Conservation (phyloP, 768 basidiomycete species). For the Macrolepiota fuliginosa region DNA sequence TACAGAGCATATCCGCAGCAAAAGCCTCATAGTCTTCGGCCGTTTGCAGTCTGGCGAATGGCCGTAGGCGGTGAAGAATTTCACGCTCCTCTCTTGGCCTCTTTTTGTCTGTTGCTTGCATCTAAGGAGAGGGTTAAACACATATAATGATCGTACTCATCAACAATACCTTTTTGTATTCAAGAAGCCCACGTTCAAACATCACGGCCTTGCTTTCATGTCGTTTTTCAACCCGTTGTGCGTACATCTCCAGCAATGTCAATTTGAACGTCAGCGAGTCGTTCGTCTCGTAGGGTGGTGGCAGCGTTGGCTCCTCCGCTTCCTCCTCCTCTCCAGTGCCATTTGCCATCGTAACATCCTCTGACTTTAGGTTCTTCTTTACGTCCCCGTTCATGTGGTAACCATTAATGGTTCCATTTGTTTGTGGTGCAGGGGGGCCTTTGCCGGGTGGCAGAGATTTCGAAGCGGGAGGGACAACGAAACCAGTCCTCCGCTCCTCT, state of each 20-base stretch:
- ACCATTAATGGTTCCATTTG: constrained; percentile 46
- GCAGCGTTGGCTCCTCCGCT: constrained; percentile 63
- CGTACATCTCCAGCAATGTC: constrained; percentile 87
- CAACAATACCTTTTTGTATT: constrained; percentile 84
- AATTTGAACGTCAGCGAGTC: constrained; percentile 88
- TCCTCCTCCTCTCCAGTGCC: constrained; percentile 56
- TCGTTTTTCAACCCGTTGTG: constrained; percentile 82
- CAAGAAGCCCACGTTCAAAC: constrained; percentile 86
- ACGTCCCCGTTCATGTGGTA: constrained; percentile 38
- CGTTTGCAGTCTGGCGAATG: constrained; percentile 88
- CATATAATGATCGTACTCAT: neutral
- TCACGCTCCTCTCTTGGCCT: constrained; percentile 89
- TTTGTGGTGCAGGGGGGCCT: constrained; percentile 24
- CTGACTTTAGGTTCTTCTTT: constrained; percentile 39
- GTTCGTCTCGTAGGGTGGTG: constrained; percentile 78
- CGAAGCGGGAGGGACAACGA: constrained; percentile 22
- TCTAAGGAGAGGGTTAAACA: constrained; percentile 43
- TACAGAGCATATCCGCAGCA: constrained; percentile 87
- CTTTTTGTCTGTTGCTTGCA: constrained; percentile 90
- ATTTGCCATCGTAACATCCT: constrained; percentile 47
- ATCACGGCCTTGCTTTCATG: constrained; percentile 84
- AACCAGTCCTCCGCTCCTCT: constrained; percentile 39
- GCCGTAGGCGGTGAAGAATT: constrained; percentile 82
- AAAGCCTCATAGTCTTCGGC: constrained; percentile 90
- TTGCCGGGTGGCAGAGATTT: constrained; percentile 34